Conservation (phyloP, 2,329 filamentous ascomycete species). For the Aspergillus hortae region DNA sequence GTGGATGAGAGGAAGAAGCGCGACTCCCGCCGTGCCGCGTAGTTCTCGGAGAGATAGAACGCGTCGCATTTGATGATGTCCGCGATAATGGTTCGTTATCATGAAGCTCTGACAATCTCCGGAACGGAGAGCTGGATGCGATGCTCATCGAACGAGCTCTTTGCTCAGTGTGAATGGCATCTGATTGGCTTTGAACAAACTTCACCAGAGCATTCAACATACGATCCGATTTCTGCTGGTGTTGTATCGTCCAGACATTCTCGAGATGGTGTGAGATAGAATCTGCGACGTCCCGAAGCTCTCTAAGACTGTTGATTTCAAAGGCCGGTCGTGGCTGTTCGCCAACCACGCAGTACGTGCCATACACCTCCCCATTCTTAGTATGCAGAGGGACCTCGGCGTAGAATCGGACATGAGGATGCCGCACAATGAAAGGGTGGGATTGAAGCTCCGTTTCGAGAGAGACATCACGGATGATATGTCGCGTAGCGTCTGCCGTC, state of each 20-base stretch:
- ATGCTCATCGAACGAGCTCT: background rate
- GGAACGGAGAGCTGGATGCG: background rate
- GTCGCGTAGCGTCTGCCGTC: conserved; percentile 12
- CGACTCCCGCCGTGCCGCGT: background rate
- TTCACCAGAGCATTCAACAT: conserved; percentile 52
- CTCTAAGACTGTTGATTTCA: conserved; percentile 8
- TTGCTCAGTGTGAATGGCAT: background rate
- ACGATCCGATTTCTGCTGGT: conserved; percentile 51
- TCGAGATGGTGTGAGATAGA: conserved; percentile 58
- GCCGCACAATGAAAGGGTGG: conserved; percentile 29
- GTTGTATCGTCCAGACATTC: conserved; percentile 49
- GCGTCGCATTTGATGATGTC: background rate
- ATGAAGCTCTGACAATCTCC: conserved; percentile 3
- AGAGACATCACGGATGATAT: conserved; percentile 36
- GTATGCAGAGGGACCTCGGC: conserved; percentile 60
- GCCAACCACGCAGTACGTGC: conserved; percentile 58
- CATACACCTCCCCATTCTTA: conserved; percentile 53
- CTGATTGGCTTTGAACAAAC: conserved; percentile 42
- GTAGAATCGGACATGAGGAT: conserved; percentile 46
- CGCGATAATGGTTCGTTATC: conserved; percentile 2
- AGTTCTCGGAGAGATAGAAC: background rate
- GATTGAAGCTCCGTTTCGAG: conserved; percentile 33
- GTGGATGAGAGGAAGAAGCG: conserved; percentile 3
- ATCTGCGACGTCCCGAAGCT: conserved; percentile 9
- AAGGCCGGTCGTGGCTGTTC: conserved; percentile 50